Evolutionary conservation across 139 green algal genomes (phyloP).

Genomic region (Medakamo hakoo): DNA sequence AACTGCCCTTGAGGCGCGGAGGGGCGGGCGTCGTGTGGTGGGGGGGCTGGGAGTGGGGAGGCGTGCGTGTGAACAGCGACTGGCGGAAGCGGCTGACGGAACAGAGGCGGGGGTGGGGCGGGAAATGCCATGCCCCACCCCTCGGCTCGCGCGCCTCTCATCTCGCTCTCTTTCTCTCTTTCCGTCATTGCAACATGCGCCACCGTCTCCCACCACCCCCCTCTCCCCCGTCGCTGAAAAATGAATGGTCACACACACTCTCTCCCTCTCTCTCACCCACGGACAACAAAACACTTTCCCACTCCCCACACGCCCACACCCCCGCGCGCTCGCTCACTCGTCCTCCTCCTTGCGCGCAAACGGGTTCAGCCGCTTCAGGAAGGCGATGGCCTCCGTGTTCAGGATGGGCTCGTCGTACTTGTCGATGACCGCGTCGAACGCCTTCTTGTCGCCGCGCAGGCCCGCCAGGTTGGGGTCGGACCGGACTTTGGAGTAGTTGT

Average conservation of each 20-base stretch:
- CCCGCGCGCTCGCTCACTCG: too few relatives aligned
- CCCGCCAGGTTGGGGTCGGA: constrained; percentile 70
- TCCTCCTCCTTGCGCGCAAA: constrained; percentile 7
- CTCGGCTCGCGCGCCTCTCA: too few relatives aligned
- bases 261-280: neutral
- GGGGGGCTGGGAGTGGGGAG: neutral
- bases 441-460: constrained; percentile 32
- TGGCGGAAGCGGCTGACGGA: neutral
- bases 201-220: too few relatives aligned
- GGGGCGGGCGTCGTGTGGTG: neutral
- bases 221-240: too few relatives aligned
- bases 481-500: constrained; percentile 72
- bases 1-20: constrained; percentile 29
- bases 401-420: constrained; percentile 87
- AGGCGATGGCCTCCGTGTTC: constrained; percentile 63
- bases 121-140: too few relatives aligned
- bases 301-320: too few relatives aligned
- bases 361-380: neutral
- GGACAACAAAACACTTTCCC: neutral
- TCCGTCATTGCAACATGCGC: too few relatives aligned
- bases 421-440: constrained; percentile 59
- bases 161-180: too few relatives aligned
- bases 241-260: neutral
- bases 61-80: neutral
- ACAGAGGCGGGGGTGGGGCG: neutral